Evolutionary conservation across 2,329 filamentous ascomycete genomes (phyloP).

Genomic region (Colletotrichum sp.): DNA sequence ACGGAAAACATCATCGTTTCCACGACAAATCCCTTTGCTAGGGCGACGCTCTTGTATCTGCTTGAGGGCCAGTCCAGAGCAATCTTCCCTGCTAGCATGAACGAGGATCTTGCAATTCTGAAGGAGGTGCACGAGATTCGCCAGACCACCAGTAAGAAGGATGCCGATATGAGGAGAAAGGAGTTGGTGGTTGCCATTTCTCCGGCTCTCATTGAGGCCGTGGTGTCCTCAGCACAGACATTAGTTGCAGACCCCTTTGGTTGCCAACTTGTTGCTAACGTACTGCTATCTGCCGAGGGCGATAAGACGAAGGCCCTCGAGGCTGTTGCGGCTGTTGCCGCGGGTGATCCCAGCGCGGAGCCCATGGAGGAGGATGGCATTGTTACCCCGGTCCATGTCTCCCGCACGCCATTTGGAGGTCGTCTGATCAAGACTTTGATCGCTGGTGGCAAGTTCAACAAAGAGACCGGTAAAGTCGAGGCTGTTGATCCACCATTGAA

Average conservation of each 20-base stretch:
- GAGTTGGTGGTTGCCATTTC: slow-evolving; percentile 80
- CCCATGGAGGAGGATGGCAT: slow-evolving; percentile 42
- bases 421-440: slow-evolving; percentile 92
- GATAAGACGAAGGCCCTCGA: slow-evolving; percentile 78
- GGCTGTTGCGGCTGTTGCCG: slow-evolving; percentile 70
- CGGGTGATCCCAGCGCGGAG: slow-evolving; percentile 54
- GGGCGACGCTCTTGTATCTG: slow-evolving; percentile 78
- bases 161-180: slow-evolving; percentile 73
- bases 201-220: slow-evolving; percentile 74
- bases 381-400: slow-evolving; percentile 52
- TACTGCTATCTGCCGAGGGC: slow-evolving; percentile 76
- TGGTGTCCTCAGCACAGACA: slow-evolving; percentile 69
- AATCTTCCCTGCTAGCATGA: slow-evolving; percentile 65
- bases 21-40: slow-evolving; percentile 69
- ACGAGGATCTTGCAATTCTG: slow-evolving; percentile 72
- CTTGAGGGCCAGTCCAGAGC: slow-evolving; percentile 71
- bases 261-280: slow-evolving; percentile 84
- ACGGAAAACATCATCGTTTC: slow-evolving; percentile 68
- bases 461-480: slow-evolving; percentile 71
- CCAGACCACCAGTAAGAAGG: slow-evolving; percentile 90
- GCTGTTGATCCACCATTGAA: slow-evolving; percentile 76
- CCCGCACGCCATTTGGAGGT: slow-evolving; percentile 67
- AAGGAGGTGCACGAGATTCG: slow-evolving; percentile 81
- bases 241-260: slow-evolving; percentile 81
- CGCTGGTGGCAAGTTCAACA: slow-evolving; percentile 86